A percentile compares a stretch with the other conserved stretches of the same genome.
Conservation (phyloP, 2,329 filamentous ascomycete genomes). For the Amesomyces nigricolor region DNA sequence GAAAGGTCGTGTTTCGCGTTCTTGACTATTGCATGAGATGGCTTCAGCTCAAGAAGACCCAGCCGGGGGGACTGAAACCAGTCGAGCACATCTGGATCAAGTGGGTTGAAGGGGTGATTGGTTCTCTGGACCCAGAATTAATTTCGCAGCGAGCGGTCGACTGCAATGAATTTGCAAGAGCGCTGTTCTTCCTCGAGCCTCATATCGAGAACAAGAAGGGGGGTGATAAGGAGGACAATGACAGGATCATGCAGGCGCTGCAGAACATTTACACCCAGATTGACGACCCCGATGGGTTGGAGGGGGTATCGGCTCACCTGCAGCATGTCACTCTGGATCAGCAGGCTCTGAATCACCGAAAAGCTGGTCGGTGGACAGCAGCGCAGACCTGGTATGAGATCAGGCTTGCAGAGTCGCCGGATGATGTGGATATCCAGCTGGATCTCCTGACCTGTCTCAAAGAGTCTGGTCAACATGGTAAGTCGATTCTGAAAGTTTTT, state of each 20-base stretch:
- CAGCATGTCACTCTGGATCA: slow-evolving; percentile 86
- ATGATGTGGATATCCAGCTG: slow-evolving; percentile 70
- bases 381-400: slow-evolving; percentile 98
- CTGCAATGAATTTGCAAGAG: slow-evolving; percentile 86
- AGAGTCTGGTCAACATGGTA: slow-evolving; percentile 92
- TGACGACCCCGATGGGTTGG: slow-evolving; percentile 93
- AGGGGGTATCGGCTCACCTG: slow-evolving; percentile 85
- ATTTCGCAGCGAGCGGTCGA: slow-evolving; percentile 80
- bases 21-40: slow-evolving; percentile 89
- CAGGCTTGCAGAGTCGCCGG: slow-evolving; percentile 71
- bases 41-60: slow-evolving; percentile 67
- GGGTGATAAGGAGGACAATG: slow-evolving; percentile 47
- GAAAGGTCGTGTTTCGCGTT: slow-evolving; percentile 76
- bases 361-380: slow-evolving; percentile 87
- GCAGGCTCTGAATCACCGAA: slow-evolving; percentile 86
- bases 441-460: slow-evolving; percentile 83
- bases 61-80: slow-evolving; percentile 25
- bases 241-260: slow-evolving; percentile 67
- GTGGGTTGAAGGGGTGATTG: slow-evolving; percentile 47
- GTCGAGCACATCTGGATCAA: slow-evolving; percentile 46
- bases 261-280: slow-evolving; percentile 97
- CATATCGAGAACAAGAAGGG: slow-evolving; percentile 56
- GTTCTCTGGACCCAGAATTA: slow-evolving; percentile 66
- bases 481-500: slow-evolving; percentile 25
- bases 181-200: slow-evolving; percentile 91